Percentiles rank a stretch among this genome's conserved stretches.
These are phyloP conservation scores for Penicillium herquei DNA, from an alignment of 495 filamentous ascomycete genomes.

Conservation along the genomic window DNA sequence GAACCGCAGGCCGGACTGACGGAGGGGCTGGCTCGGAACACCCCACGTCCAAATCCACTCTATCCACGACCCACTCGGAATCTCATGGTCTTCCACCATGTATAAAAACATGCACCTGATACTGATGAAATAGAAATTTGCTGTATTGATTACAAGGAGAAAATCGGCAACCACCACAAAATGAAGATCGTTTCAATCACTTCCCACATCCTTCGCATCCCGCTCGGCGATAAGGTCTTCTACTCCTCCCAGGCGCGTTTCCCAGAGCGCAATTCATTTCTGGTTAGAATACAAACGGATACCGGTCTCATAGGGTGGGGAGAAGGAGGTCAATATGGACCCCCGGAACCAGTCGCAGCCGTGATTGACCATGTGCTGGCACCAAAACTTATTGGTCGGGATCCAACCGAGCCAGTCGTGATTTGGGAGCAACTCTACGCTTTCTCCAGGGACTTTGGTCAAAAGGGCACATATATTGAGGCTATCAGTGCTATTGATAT, in stretches of 20 bases:
- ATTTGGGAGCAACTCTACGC: neutral
- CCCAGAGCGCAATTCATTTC: neutral
- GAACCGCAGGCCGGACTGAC: no score
- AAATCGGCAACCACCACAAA: no score
- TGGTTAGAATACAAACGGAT: neutral
- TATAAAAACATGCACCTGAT: no score
- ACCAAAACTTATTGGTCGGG: neutral
- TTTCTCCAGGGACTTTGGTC: neutral
- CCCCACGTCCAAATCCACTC: no score
- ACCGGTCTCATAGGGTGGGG: neutral
- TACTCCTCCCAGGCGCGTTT: neutral
- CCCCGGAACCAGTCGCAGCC: neutral
- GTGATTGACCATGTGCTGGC: neutral
- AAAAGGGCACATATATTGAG: neutral
- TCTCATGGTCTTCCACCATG: no score
- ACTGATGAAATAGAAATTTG: no score
- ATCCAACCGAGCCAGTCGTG: neutral
- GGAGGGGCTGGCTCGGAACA: no score
- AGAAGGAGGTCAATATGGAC: neutral
- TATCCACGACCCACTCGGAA: no score
- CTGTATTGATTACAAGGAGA: no score
- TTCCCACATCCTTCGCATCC: neutral
- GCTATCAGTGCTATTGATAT: slow-evolving; percentile 5
- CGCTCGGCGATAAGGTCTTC: neutral
- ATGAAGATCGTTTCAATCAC: neutral